Base-by-base conservation (phyloP, 495 filamentous ascomycete species). In the Apiosordaria backusii region DNA sequence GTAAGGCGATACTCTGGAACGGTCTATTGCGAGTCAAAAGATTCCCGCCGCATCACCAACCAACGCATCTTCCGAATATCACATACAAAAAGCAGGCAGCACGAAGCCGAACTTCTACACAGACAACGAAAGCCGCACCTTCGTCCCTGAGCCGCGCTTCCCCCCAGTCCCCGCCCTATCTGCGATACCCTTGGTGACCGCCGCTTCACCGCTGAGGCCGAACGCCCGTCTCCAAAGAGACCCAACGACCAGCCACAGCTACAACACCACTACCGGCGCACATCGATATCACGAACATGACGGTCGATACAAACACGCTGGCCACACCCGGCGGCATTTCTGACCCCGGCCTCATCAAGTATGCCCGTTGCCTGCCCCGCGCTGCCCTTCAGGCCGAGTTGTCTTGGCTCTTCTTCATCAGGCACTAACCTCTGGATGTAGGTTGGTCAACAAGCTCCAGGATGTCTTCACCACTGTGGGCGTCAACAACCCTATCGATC, bases 401-500 rank as follows among this genome's bases (percentile, higher is more conserved):
- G 45, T n/a, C 27, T 58, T 60, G 40, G 29, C 57, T 61, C 21
- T 23, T 50, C 24, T 23, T n/a, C 67, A 58, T 70, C 64, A 66
- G 70, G 70, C 63, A 71, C 75, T 72, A 59, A 68, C 66, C 66
- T 64, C 57, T 53, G 59, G 29, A 35, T 65, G 69, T 77, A 97
- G 95, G 71, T 88, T 98, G 68, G 95, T 99, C 72, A 99, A 99
- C 84, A 97, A 96, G 82, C 88, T 99, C 26, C 95, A 99, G 76
- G 95, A 99, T 93, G 96, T 98, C 67, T 99, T 99, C 76, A 88
- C 95, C 55, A 98, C 95, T 50, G 96, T 99, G 68, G 96, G 96
- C 60, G 95, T 99, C 84, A 83, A 97, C 84, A 99, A 99, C 79
- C 96, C 96, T 57, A 99, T 99, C 83, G 96, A 99, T 84, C 80